phyloP scores from a whole-genome alignment of 164 flowering plant genomes.

The Buxus sempervirens region DNA sequence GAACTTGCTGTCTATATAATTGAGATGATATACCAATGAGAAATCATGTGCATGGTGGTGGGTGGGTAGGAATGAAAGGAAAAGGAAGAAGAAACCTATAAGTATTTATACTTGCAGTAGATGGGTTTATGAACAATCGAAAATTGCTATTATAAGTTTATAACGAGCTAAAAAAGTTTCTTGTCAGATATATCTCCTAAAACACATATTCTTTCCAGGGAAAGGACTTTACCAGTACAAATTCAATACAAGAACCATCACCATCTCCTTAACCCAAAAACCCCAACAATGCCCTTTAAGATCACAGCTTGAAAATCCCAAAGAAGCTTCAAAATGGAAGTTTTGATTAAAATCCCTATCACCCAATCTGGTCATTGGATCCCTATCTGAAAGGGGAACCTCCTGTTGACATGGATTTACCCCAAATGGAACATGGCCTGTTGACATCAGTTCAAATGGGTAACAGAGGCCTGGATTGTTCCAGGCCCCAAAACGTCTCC shows the following conservation, averaged over 20 bases:
- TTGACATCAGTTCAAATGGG: slow-evolving; percentile 18
- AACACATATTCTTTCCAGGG: background rate
- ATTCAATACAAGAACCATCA: slow-evolving; percentile 18
- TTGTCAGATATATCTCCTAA: background rate
- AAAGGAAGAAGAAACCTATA: no score
- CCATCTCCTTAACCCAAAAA: slow-evolving; percentile 16
- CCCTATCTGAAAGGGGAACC: slow-evolving; percentile 18
- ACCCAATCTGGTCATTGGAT: slow-evolving; percentile 21
- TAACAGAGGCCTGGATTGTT: slow-evolving; percentile 66
- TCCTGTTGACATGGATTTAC: slow-evolving; percentile 42
- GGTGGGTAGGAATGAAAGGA: no score
- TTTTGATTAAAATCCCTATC: slow-evolving; percentile 15
- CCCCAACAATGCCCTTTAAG: slow-evolving; percentile 28
- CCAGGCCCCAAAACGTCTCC: slow-evolving; percentile 73
- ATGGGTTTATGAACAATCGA: no score
- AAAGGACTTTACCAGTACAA: background rate
- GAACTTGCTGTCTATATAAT: no score
- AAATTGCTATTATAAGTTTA: background rate
- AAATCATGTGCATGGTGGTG: no score
- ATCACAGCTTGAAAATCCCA: slow-evolving; percentile 24
- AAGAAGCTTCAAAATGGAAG: slow-evolving; percentile 19
- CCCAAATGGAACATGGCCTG: slow-evolving; percentile 25
- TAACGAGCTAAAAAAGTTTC: no score
- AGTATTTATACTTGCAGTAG: no score
- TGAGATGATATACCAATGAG: no score